Evolutionary conservation across 2,329 filamentous ascomycete genomes (phyloP), one percentile per base, ranked within the genome.

Genomic region (Sphaerulina musiva): DNA sequence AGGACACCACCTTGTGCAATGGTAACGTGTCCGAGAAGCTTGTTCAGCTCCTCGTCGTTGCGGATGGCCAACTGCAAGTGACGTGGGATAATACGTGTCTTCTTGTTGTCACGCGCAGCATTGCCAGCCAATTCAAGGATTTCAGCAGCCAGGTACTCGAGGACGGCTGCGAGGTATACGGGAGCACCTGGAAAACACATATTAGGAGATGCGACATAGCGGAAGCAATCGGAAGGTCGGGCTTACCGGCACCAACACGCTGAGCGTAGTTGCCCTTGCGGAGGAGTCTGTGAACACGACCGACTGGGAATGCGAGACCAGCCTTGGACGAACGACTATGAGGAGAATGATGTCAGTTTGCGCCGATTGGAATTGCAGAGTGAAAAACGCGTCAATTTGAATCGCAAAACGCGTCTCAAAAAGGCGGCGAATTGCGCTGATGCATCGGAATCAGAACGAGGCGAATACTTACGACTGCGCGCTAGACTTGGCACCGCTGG

Each of bases 231-330:
- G 34, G 41, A 43, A 40, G 51, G 53, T 60, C 49, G 57, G 55
- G 73, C 78, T 72, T 69, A 82, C 88, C 92, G 70, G 92, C 92
- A 91, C 92, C 92, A 70, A 97, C 92, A 84, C 92, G 93, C 83
- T 97, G 92, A 69, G 92, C 92, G 74, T 98, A 98, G 87, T 97
- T 96, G 74, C 92, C 92, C 84, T 96, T 97, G 79, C 93, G 86
- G 70, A 97, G 83, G 56, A 96, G 89, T 89, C 92, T 90, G 80
- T 97, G 92, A 68, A 97, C 92, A 95, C 92, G 92, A 77, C 92
- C 92, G 71, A 97, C 92, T 61, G 92, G 92, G 84, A 97, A 97
- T 66, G 93, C 93, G 71, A 98, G 87, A 83, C 93, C 93, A 63
- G 93, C 93, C 85, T 98, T 97, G 75, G 93, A 96, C 63, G 93